Percentiles rank a stretch among this genome's conserved stretches.
Conservation (phyloP, 768 basidiomycete genomes). For the Lactifluus hygrophoroides region DNA sequence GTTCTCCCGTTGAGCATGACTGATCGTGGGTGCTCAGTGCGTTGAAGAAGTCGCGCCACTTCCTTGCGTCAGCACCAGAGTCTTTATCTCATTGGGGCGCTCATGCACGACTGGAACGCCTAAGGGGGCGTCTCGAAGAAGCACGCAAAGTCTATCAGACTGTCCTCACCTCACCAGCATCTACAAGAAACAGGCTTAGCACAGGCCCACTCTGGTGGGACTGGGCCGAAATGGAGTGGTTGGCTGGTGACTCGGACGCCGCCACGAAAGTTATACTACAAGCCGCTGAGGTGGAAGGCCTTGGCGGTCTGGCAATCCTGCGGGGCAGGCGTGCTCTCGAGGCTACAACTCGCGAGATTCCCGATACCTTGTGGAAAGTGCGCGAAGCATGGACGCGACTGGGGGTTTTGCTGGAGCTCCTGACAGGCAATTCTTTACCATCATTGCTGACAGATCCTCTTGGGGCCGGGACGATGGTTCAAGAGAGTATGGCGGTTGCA, state of each 20-base stretch:
- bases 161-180: conserved; percentile 43
- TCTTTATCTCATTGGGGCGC: conserved; percentile 62
- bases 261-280: conserved; percentile 47
- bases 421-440: conserved; percentile 38
- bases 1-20: not conserved
- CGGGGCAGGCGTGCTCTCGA: conserved; percentile 59
- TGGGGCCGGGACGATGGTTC: conserved; percentile 21
- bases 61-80: conserved; percentile 48
- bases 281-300: conserved; percentile 45
- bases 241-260: conserved; percentile 40
- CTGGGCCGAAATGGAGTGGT: conserved; percentile 84
- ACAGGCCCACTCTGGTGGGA: conserved; percentile 61
- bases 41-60: conserved; percentile 53
- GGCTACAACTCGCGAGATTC: conserved; percentile 30
- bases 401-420: conserved; percentile 54
- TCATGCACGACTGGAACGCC: conserved; percentile 66
- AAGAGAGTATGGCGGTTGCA: conserved; percentile 52
- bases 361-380: conserved; percentile 39
- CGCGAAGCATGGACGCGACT: conserved; percentile 59
- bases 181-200: conserved; percentile 29
- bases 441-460: conserved; percentile 29
- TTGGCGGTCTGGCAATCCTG: conserved; percentile 45
- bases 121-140: conserved; percentile 55
- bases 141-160: conserved; percentile 75
- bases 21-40: conserved; percentile 37